These are phyloP conservation scores for Allantophomopsis cytisporea DNA, from an alignment of 2,329 filamentous ascomycete species.

Conservation along the genomic window DNA sequence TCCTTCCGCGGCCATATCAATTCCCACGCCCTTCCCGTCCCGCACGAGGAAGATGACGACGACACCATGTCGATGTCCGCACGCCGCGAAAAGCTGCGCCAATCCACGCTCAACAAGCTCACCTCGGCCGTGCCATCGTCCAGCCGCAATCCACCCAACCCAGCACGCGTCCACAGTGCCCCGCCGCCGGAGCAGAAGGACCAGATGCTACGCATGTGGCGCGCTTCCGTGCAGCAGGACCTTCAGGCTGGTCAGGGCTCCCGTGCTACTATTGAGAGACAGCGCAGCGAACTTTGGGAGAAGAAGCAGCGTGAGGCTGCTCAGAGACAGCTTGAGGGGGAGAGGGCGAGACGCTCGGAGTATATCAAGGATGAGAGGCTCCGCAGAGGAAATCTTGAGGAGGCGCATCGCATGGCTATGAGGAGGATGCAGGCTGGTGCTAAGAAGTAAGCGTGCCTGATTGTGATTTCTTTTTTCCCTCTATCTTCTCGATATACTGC, in stretches of 20 bases:
- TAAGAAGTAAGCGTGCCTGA: conserved; percentile 5
- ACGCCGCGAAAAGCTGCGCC: conserved; percentile 46
- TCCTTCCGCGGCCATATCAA: conserved; percentile 6
- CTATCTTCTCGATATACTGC: no score
- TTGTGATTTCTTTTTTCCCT: no score
- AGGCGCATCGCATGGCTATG: conserved; percentile 68
- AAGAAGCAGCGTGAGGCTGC: conserved; percentile 41
- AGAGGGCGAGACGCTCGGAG: conserved; percentile 43
- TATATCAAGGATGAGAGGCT: conserved; percentile 61
- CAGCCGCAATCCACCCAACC: conserved; percentile 40
- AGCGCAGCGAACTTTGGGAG: conserved; percentile 44
- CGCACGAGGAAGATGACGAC: conserved; percentile 17
- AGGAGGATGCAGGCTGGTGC: conserved; percentile 52
- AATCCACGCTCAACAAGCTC: conserved; percentile 13
- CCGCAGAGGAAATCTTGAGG: conserved; percentile 60
- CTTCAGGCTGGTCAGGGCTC: conserved; percentile 25
- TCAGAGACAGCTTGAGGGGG: conserved; percentile 39
- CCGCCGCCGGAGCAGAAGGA: conserved; percentile 33
- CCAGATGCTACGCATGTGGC: conserved; percentile 51
- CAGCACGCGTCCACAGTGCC: conserved; percentile 29
- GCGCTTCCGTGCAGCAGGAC: conserved; percentile 50
- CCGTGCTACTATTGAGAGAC: conserved; percentile 31
- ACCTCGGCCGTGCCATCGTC: conserved; percentile 8
- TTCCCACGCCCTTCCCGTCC: neutral
- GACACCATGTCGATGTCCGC: conserved; percentile 64